These are phyloP conservation scores for Flagelloscypha sp. DNA, from an alignment of 768 basidiomycete genomes.

Conservation along the genomic window DNA sequence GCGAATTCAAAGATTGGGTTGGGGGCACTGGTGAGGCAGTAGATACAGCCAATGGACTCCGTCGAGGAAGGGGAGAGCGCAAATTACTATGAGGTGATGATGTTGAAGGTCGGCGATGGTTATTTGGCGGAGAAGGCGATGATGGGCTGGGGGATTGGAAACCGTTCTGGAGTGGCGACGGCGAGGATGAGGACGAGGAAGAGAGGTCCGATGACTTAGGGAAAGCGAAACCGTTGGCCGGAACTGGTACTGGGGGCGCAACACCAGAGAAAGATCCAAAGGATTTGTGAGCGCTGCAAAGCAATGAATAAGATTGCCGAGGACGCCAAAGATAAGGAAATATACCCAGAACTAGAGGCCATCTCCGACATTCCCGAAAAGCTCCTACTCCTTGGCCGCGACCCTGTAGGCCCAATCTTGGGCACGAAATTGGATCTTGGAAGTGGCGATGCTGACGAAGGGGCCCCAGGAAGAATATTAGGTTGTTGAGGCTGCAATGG, in stretches of 20 bases:
- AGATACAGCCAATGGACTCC: neutral
- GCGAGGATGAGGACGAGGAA: no score
- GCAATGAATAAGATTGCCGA: constrained; percentile 2
- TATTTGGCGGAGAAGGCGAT: no score
- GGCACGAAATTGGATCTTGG: constrained; percentile 63
- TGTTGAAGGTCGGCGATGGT: no score
- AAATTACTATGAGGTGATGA: no score
- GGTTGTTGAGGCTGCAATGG: constrained; percentile 1
- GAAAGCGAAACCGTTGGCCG: no score
- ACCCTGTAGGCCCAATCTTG: constrained; percentile 37
- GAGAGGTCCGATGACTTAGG: no score
- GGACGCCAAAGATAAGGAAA: constrained; percentile 4
- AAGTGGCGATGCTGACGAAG: constrained; percentile 23
- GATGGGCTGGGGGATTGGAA: no score
- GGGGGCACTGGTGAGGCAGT: constrained; percentile 4
- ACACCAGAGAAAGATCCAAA: no score
- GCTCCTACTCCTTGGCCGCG: constrained; percentile 62
- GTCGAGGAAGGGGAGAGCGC: neutral
- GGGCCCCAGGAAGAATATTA: neutral
- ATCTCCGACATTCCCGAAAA: constrained; percentile 48
- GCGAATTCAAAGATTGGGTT: no score
- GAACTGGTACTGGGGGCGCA: no score
- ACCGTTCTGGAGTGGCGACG: no score
- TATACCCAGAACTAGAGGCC: constrained; percentile 21
- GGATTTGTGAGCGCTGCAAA: no score